Base-by-base conservation (phyloP, 768 basidiomycete species). In the Tulasnella sp. region DNA sequence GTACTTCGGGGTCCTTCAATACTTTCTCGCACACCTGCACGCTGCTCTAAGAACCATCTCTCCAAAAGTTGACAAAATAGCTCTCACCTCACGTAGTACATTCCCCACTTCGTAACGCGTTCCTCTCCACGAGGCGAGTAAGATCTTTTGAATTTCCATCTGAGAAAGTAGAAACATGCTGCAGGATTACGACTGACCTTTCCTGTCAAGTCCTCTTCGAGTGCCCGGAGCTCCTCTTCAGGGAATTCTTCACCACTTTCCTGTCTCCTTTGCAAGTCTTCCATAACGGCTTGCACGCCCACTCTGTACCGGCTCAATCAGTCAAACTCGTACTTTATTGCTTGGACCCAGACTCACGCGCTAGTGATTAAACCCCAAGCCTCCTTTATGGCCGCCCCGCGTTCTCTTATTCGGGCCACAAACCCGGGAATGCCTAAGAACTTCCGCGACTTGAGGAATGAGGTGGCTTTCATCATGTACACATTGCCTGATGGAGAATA, bases 51-150 rank as follows among this genome's bases (percentile, higher is more conserved):
- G 39, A 67, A n/a, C n/a, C n/a, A n/a, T n/a, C n/a, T n/a, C n/a
- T n/a, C n/a, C n/a, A n/a, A n/a, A n/a, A n/a, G n/a, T n/a, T n/a
- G n/a, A n/a, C n/a, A n/a, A n/a, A n/a, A n/a, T n/a, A n/a, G 9
- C 44, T 29, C 72, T n/a, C 70, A 86, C 89, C 87, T 94, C 91
- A 73, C 95, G 89, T 71, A 97, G 87, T 18, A 98, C 95, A 81
- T 95, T 93, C 29, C 93, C 89, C 57, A 99, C 95, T 85, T 99
- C 98, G 82, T 98, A 90, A 74, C 96, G 90, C 3, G 96, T 97
- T 18, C 97, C 98, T 78, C 96, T 91, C 98, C 98, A 99, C 35
- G 97, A 97, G 7, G 96, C 97, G 39, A 99, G 90, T 85, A 99
- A 89, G 83, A 98, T 95, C 91, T 93, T 79, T 20, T 37, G 35